These are phyloP conservation scores for Pterula multifida DNA, from an alignment of 1,284 basidiomycete species.

Conservation along the genomic window DNA sequence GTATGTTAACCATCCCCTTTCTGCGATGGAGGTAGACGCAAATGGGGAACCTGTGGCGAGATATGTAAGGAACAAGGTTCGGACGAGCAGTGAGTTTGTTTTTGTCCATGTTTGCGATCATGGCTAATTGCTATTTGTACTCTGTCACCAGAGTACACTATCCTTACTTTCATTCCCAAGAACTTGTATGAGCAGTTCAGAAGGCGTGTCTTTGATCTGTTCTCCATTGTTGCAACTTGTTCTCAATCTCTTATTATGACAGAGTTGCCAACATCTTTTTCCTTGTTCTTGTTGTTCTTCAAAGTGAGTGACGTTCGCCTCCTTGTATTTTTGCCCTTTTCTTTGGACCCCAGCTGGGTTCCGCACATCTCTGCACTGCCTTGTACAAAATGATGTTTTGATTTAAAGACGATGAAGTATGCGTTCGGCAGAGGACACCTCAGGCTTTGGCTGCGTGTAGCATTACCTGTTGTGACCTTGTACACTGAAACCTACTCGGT, in stretches of 20 bases:
- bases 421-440: no score
- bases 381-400: no score
- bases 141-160: constrained; percentile 68
- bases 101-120: constrained; percentile 4
- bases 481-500: no score
- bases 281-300: constrained; percentile 71
- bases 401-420: no score
- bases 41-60: constrained; percentile 68
- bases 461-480: no score
- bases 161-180: constrained; percentile 88
- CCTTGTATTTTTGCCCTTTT: no score
- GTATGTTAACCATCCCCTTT: constrained; percentile 66
- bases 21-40: constrained; percentile 52
- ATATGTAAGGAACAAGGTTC: constrained; percentile 90
- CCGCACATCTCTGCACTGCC: no score
- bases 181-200: constrained; percentile 88
- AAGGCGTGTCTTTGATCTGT: constrained; percentile 41
- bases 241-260: constrained; percentile 10
- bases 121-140: constrained; percentile 2
- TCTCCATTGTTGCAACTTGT: constrained; percentile 1
- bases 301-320: constrained; percentile 59
- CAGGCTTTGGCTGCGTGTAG: no score
- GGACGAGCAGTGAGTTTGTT: constrained; percentile 71
- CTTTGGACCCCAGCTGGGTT: no score
- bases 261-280: constrained; percentile 93